Evolutionary conservation across 176 grass and related monocot species (phyloP).

Genomic region (Avena eriantha): DNA sequence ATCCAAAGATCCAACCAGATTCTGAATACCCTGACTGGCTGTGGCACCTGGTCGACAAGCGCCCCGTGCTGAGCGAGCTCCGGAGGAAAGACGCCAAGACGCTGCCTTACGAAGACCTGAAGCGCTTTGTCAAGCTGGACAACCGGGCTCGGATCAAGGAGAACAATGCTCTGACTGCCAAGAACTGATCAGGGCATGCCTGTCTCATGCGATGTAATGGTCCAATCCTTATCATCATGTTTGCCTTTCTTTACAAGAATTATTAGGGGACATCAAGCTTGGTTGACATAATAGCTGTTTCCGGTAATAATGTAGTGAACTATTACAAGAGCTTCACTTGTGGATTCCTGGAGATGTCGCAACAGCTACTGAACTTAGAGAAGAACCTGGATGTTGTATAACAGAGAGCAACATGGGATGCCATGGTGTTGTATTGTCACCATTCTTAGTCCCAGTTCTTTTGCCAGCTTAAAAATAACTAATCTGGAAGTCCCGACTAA

Average conservation of each 20-base stretch:
- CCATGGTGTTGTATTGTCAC: too few species aligned
- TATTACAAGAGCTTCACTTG: not conserved
- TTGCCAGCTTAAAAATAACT: too few species aligned
- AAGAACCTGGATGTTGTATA: too few species aligned
- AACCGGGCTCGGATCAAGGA: slow-evolving; percentile 89
- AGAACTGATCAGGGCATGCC: slow-evolving; percentile 56
- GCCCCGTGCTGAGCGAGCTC: slow-evolving; percentile 73
- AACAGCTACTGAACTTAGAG: not conserved
- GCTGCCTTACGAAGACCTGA: slow-evolving; percentile 78
- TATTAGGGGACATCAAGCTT: not conserved
- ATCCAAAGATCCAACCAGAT: slow-evolving; percentile 79
- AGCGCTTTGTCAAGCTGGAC: slow-evolving; percentile 83
- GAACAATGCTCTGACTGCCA: slow-evolving; percentile 75
- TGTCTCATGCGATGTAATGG: not conserved
- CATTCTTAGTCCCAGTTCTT: too few species aligned
- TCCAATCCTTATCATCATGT: not conserved
- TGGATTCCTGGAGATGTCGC: not conserved
- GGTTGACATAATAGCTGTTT: not conserved
- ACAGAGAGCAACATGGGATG: too few species aligned
- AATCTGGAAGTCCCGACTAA: too few species aligned
- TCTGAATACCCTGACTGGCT: slow-evolving; percentile 85
- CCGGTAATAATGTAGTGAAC: slow-evolving; percentile 29
- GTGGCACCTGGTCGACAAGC: slow-evolving; percentile 70
- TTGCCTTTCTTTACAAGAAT: not conserved
- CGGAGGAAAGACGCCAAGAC: slow-evolving; percentile 79